Evolutionary conservation across 345 rosid genomes (phyloP).

Genomic region (Eucalyptus cloeziana): DNA sequence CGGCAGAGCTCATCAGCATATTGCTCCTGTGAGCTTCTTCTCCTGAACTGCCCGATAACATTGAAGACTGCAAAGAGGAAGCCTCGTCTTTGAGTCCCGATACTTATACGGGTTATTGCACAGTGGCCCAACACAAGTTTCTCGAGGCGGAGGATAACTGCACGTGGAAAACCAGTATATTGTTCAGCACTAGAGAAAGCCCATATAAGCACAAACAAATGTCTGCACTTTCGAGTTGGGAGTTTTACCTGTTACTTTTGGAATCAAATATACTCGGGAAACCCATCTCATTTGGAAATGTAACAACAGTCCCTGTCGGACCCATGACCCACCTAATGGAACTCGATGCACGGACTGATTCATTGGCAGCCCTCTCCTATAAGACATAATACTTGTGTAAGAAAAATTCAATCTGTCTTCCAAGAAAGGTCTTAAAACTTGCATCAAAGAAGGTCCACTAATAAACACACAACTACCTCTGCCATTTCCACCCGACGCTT

Average conservation of each 20-base stretch:
- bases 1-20: conserved; percentile 3
- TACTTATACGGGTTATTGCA: conserved; percentile 75
- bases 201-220: not conserved
- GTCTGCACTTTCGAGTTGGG: not conserved
- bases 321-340: conserved; percentile 60
- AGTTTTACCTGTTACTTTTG: conserved; percentile 39
- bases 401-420: not conserved
- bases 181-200: not conserved
- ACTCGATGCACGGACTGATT: conserved; percentile 24
- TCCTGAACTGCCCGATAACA: conserved; percentile 82
- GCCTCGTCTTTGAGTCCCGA: conserved; percentile 76
- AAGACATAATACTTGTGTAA: not conserved
- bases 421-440: not conserved
- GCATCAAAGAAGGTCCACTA: not conserved
- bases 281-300: conserved; percentile 69
- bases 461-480: conserved; percentile 33
- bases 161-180: not conserved
- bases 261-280: conserved; percentile 63
- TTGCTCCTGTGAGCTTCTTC: conserved; percentile 8
- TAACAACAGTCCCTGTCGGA: conserved; percentile 64
- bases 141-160: conserved; percentile 94
- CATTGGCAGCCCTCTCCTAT: conserved; percentile 77
- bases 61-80: conserved; percentile 86
- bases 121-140: conserved; percentile 72
- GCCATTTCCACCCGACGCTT: conserved; percentile 79